Evolutionary conservation across 495 filamentous ascomycete species (phyloP).

Genomic region (Emericellopsis terricola): DNA sequence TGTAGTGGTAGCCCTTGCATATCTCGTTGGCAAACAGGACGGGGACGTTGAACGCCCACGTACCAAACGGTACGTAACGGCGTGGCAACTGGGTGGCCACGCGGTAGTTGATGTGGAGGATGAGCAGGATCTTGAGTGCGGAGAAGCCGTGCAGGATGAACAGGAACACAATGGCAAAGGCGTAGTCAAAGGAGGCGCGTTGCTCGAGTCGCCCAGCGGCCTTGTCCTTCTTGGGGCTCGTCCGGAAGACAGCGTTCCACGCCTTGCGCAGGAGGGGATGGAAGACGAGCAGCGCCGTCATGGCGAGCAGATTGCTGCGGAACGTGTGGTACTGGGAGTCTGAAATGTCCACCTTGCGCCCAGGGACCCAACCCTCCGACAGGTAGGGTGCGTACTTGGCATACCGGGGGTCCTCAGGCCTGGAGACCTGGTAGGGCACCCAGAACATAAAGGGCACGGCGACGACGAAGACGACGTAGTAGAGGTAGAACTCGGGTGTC

Average conservation of each 20-base stretch:
- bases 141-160: slow-evolving; percentile 71
- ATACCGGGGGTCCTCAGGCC: slow-evolving; percentile 68
- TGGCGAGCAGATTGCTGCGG: slow-evolving; percentile 69
- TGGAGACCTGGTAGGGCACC: slow-evolving; percentile 67
- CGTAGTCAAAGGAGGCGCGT: slow-evolving; percentile 68
- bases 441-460: slow-evolving; percentile 84
- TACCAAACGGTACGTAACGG: slow-evolving; percentile 49
- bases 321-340: slow-evolving; percentile 81
- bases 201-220: slow-evolving; percentile 38
- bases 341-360: slow-evolving; percentile 82
- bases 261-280: slow-evolving; percentile 62
- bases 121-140: slow-evolving; percentile 58
- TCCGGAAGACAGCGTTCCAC: slow-evolving; percentile 35
- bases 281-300: slow-evolving; percentile 46
- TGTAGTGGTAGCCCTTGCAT: slow-evolving; percentile 55
- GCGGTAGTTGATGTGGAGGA: slow-evolving; percentile 66
- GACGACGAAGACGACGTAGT: slow-evolving; percentile 51
- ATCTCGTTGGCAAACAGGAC: slow-evolving; percentile 85
- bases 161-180: slow-evolving; percentile 67
- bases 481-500: slow-evolving; percentile 71
- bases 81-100: slow-evolving; percentile 53
- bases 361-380: slow-evolving; percentile 81
- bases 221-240: slow-evolving; percentile 6
- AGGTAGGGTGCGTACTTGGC: slow-evolving; percentile 51
- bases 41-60: slow-evolving; percentile 85